phyloP scores from a whole-genome alignment of 169 alveolate genomes.

The Cardiosporidium cionae region DNA sequence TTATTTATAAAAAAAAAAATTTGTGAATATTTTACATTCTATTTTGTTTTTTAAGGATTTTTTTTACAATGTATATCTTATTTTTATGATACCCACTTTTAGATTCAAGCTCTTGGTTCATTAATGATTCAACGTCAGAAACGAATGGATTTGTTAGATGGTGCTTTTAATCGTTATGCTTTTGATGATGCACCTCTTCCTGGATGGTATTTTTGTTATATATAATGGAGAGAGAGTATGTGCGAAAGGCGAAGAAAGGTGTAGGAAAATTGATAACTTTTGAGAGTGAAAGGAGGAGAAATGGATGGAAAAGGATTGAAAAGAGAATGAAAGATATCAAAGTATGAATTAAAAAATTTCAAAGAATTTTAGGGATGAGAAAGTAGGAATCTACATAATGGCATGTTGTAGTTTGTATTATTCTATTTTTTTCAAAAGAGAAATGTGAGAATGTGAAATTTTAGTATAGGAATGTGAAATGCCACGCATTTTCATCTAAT shows the following conservation, averaged over 20 bases:
- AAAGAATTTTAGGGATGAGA: too few relatives aligned
- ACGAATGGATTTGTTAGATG: slow-evolving; percentile 84
- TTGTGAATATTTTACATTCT: neutral
- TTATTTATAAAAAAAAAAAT: neutral
- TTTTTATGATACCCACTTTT: too few relatives aligned
- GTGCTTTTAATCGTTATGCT: slow-evolving; percentile 88
- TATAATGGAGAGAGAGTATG: too few relatives aligned
- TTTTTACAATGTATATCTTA: neutral
- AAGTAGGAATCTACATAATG: too few relatives aligned
- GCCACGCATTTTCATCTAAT: neutral
- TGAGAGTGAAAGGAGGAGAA: too few relatives aligned
- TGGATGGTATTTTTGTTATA: slow-evolving; percentile 30
- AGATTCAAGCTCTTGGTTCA: slow-evolving; percentile 32
- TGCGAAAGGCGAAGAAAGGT: too few relatives aligned
- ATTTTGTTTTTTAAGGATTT: neutral
- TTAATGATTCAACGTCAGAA: slow-evolving; percentile 56
- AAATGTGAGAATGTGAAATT: neutral
- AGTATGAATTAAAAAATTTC: too few relatives aligned
- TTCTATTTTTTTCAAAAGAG: too few relatives aligned
- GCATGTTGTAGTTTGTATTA: too few relatives aligned
- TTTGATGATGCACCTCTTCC: slow-evolving; percentile 59
- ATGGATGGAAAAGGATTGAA: too few relatives aligned
- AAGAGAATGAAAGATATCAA: too few relatives aligned
- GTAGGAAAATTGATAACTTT: too few relatives aligned
- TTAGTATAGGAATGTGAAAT: neutral